These are phyloP conservation scores for Lachancea quebecensis DNA, from an alignment of 805 yeast genomes.

Conservation along the genomic window DNA sequence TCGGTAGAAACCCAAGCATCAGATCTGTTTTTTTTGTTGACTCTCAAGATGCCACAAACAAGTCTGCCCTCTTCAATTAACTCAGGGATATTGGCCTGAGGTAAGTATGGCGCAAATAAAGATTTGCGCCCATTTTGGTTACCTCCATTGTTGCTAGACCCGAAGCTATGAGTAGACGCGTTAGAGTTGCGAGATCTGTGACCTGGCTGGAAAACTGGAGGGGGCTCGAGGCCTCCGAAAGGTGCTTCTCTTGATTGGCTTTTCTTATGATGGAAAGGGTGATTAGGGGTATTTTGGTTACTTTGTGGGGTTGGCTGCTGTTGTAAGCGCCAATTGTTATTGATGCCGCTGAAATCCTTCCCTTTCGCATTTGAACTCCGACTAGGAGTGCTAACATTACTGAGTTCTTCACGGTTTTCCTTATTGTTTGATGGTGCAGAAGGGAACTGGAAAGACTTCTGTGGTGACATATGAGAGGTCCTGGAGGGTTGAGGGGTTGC, in stretches of 20 bases:
- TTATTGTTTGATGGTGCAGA: constrained; percentile 17
- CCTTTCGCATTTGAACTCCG: constrained; percentile 28
- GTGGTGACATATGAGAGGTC: constrained; percentile 36
- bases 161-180: constrained; percentile 49
- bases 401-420: constrained; percentile 26
- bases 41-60: constrained; percentile 88
- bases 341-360: constrained; percentile 36
- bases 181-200: constrained; percentile 72
- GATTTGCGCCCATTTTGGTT: constrained; percentile 57
- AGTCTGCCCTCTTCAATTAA: constrained; percentile 82
- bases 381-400: constrained; percentile 24
- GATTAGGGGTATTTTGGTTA: constrained; percentile 15
- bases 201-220: constrained; percentile 59
- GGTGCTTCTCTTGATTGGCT: constrained; percentile 24
- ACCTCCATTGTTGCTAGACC: constrained; percentile 31
- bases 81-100: constrained; percentile 88
- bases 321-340: constrained; percentile 61
- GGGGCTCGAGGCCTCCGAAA: constrained; percentile 29
- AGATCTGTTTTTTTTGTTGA: constrained; percentile 91
- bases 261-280: constrained; percentile 27
- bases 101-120: constrained; percentile 90
- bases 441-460: constrained; percentile 59
- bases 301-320: constrained; percentile 32
- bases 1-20: constrained; percentile 99
- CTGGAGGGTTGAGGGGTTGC: constrained; percentile 19